A percentile compares a stretch with the other conserved stretches of the same genome.
Evolutionary conservation across 2,329 filamentous ascomycete species (phyloP).

Genomic region (Chrysoporthe austroafricana): DNA sequence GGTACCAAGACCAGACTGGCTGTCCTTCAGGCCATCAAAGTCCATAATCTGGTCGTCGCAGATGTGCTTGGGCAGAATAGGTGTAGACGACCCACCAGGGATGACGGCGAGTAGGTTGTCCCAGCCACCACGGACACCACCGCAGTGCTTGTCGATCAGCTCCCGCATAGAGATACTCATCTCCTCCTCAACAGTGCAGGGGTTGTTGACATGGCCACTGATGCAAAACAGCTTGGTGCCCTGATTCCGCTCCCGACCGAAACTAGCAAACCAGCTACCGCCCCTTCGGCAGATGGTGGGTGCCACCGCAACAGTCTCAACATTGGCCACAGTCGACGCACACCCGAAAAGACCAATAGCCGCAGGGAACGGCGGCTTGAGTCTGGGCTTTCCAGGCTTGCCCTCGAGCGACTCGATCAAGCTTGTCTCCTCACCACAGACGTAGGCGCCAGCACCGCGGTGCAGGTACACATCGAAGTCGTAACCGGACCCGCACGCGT

Average conservation of each 20-base stretch:
- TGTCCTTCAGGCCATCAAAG: constrained; percentile 97
- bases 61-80: constrained; percentile 85
- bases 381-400: constrained; percentile 96
- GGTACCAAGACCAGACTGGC: constrained; percentile 94
- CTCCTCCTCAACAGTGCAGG: constrained; percentile 96
- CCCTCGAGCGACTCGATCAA: constrained; percentile 98
- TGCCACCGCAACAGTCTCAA: constrained; percentile 94
- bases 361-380: constrained; percentile 98
- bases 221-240: constrained; percentile 99
- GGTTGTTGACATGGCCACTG: constrained; percentile 98
- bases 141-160: constrained; percentile 97
- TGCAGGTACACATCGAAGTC: constrained; percentile 98
- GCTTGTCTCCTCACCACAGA: constrained; percentile 97
- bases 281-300: constrained; percentile 95
- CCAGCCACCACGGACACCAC: constrained; percentile 95
- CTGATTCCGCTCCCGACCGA: constrained; percentile 93
- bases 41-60: constrained; percentile 99
- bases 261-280: constrained; percentile 87
- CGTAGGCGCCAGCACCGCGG: constrained; percentile 95
- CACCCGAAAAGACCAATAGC: constrained; percentile 97
- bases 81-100: constrained; percentile 94
- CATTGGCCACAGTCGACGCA: constrained; percentile 96
- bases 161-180: constrained; percentile 97
- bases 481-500: constrained; percentile 94
- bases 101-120: constrained; percentile 96